Percentiles rank a stretch among this genome's conserved stretches.
phyloP scores from a whole-genome alignment of 768 basidiomycete species.

The Naganishia onofrii region DNA sequence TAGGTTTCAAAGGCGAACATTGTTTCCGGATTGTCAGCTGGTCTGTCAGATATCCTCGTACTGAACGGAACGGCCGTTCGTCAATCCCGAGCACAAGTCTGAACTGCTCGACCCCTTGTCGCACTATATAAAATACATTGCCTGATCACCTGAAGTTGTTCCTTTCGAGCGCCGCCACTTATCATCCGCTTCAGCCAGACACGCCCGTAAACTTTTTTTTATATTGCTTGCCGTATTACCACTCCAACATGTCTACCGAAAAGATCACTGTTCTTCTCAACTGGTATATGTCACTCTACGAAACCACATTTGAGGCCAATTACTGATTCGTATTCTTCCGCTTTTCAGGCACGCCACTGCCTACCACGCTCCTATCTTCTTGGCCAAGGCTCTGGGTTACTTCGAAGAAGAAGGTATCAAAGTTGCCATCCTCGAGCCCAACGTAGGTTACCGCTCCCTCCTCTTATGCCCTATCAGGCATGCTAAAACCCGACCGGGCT shows the following conservation, averaged over 20 bases:
- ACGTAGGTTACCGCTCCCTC: not conserved
- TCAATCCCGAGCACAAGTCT: no score
- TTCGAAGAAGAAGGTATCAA: conserved; percentile 39
- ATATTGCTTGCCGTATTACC: not conserved
- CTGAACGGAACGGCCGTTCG: not conserved
- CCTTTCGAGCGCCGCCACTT: not conserved
- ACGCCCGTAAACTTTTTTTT: not conserved
- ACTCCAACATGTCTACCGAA: conserved; percentile 31
- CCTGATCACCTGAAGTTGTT: not conserved
- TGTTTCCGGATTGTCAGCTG: no score
- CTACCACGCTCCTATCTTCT: conserved; percentile 40
- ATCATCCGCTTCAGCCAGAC: not conserved
- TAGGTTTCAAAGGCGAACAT: not conserved
- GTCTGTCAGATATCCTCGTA: not conserved
- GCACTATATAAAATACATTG: no score
- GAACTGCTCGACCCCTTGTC: no score
- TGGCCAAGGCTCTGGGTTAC: conserved; percentile 38
- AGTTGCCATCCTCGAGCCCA: conserved; percentile 39
- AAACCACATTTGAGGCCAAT: not conserved
- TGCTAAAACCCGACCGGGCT: not conserved
- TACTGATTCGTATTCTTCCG: not conserved
- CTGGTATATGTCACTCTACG: conserved; percentile 19
- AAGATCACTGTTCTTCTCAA: conserved; percentile 36
- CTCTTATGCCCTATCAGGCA: not conserved
- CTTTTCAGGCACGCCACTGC: conserved; percentile 33